These are phyloP conservation scores for Orbilia oligospora DNA, from an alignment of 2,329 filamentous ascomycete genomes.

Conservation along the genomic window DNA sequence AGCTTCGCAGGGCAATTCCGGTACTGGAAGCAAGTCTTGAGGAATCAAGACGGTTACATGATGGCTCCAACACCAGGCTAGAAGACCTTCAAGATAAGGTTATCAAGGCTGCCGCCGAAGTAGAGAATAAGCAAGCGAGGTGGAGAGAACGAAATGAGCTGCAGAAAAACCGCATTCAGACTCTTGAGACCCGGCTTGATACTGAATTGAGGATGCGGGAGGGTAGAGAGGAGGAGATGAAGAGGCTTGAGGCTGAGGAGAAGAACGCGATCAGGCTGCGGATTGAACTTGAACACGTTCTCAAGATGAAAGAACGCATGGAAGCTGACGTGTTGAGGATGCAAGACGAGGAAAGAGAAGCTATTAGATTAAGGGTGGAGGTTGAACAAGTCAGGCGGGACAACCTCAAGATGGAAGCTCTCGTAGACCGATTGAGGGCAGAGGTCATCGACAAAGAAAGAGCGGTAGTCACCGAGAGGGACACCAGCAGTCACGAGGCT, in stretches of 20 bases:
- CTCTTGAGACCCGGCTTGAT: conserved; percentile 82
- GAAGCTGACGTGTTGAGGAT: conserved; percentile 77
- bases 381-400: conserved; percentile 61
- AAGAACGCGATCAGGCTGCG: conserved; percentile 72
- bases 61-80: conserved; percentile 86
- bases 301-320: conserved; percentile 70
- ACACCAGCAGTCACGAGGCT: conserved; percentile 83
- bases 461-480: conserved; percentile 79
- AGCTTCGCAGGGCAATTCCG: conserved; percentile 80
- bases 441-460: conserved; percentile 65
- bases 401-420: conserved; percentile 68
- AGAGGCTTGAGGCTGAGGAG: conserved; percentile 76
- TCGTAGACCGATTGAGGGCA: conserved; percentile 69
- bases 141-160: conserved; percentile 85
- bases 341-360: conserved; percentile 76
- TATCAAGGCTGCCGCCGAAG: conserved; percentile 81
- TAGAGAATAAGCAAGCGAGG: conserved; percentile 84
- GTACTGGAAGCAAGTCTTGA: conserved; percentile 83
- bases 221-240: conserved; percentile 77
- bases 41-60: conserved; percentile 86
- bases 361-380: conserved; percentile 68
- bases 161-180: conserved; percentile 82
- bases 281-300: conserved; percentile 63
- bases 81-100: conserved; percentile 90
- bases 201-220: conserved; percentile 80